A percentile compares a stretch with the other conserved stretches of the same genome.
These are phyloP conservation scores for Raddia distichophylla DNA, from an alignment of 176 grass and related monocot species.

Conservation along the genomic window DNA sequence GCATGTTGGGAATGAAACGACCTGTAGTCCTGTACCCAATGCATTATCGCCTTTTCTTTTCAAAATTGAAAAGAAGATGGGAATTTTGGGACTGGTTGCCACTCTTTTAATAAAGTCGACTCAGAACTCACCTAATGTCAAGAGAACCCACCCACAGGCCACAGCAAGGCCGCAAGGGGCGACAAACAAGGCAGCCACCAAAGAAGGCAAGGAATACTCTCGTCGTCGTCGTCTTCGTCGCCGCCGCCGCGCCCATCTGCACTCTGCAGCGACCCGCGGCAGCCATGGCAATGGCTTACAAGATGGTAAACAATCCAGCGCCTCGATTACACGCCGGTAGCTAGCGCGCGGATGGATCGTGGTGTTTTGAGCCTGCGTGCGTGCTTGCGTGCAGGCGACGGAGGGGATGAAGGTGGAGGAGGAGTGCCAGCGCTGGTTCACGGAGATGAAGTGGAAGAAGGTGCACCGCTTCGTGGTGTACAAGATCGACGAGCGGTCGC, in stretches of 20 bases:
- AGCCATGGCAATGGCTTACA: conserved; percentile 98
- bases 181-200: conserved; percentile 14
- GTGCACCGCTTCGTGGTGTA: conserved; percentile 90
- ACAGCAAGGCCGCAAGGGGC: neutral
- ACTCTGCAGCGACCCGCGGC: conserved; percentile 29
- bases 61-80: neutral
- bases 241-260: conserved; percentile 21
- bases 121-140: conserved; percentile 40
- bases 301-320: conserved; percentile 60
- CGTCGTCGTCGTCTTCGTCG: neutral
- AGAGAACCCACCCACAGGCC: conserved; percentile 7
- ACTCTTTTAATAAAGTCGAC: conserved; percentile 43
- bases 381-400: conserved; percentile 54
- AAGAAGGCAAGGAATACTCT: conserved; percentile 22
- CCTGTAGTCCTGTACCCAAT: conserved; percentile 28
- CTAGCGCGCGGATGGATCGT: neutral
- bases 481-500: conserved; percentile 97
- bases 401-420: conserved; percentile 93
- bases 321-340: neutral
- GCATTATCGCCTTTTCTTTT: conserved; percentile 24
- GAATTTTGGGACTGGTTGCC: conserved; percentile 41
- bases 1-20: neutral
- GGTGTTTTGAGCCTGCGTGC: neutral
- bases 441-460: conserved; percentile 96
- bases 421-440: conserved; percentile 90